Conservation (phyloP, 176 grass and related monocot genomes). For the Dendrocalamus sinicus region DNA sequence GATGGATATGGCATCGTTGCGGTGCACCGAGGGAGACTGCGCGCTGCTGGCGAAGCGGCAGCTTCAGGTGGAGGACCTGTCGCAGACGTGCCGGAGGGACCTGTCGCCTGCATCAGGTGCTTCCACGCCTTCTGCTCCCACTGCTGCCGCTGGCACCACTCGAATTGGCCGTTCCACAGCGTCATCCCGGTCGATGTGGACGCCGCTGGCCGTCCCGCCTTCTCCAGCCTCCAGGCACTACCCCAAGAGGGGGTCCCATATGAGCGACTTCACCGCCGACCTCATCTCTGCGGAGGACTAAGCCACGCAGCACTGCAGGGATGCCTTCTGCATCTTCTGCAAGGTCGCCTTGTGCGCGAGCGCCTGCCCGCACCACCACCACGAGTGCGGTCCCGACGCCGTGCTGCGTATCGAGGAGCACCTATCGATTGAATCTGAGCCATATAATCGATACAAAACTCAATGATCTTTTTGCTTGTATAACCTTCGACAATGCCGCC, state of each 20-base stretch:
- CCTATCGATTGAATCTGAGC: too few species aligned
- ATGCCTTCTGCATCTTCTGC: slow-evolving; percentile 5
- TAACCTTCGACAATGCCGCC: too few species aligned
- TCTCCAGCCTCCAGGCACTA: background rate
- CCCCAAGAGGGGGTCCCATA: too few species aligned
- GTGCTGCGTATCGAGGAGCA: background rate
- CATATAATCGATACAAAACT: too few species aligned
- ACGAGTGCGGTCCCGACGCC: background rate
- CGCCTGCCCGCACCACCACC: slow-evolving; percentile 11
- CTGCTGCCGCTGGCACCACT: background rate
- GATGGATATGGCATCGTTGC: too few species aligned
- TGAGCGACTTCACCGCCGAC: background rate
- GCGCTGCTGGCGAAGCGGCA: background rate
- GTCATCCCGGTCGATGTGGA: slow-evolving; percentile 4
- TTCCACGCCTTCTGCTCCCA: slow-evolving; percentile 14
- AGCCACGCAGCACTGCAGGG: background rate
- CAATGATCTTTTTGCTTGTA: too few species aligned
- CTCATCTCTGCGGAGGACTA: background rate
- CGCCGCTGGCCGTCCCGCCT: background rate
- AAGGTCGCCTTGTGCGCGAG: background rate
- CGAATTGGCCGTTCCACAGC: background rate
- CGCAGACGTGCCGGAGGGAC: slow-evolving; percentile 15
- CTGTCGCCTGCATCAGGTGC: background rate
- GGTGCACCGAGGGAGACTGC: too few species aligned
- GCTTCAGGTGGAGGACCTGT: slow-evolving; percentile 23